Conservation (phyloP, 139 green algal species). For the Coccomyxa sp. region DNA sequence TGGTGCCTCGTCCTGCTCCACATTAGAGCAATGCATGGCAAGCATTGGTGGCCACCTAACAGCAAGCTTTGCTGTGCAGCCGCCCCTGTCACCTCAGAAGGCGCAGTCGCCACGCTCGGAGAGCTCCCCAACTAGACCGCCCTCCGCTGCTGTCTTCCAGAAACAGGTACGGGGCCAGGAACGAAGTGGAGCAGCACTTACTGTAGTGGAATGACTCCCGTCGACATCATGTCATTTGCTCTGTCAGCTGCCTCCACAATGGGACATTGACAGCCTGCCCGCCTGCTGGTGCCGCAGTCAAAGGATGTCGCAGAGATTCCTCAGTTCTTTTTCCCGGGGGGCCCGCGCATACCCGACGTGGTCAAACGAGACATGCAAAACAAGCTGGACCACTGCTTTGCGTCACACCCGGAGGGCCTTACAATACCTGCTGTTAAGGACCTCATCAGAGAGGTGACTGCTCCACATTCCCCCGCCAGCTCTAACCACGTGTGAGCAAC, state of each 20-base stretch:
- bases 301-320: constrained; percentile 50
- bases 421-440: constrained; percentile 42
- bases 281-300: neutral
- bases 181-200: too few species aligned
- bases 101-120: constrained; percentile 51
- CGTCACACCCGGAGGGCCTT: constrained; percentile 38
- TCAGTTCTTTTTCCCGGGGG: constrained; percentile 78
- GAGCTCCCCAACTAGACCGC: constrained; percentile 42
- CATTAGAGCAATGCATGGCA: neutral
- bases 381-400: constrained; percentile 47
- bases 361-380: constrained; percentile 11
- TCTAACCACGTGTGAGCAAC: neutral
- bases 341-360: constrained; percentile 14
- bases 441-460: constrained; percentile 51
- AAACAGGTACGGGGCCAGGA: constrained; percentile 29
- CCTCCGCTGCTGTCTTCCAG: constrained; percentile 9
- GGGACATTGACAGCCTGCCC: neutral
- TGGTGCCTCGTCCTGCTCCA: neutral
- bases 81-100: constrained; percentile 82
- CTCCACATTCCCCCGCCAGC: too few species aligned
- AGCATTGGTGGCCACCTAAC: neutral
- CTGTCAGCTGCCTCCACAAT: neutral
- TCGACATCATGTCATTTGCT: neutral
- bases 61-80: constrained; percentile 40
- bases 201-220: neutral